These are phyloP conservation scores for Ogataea philodendri DNA, from an alignment of 805 yeast genomes.

Conservation along the genomic window DNA sequence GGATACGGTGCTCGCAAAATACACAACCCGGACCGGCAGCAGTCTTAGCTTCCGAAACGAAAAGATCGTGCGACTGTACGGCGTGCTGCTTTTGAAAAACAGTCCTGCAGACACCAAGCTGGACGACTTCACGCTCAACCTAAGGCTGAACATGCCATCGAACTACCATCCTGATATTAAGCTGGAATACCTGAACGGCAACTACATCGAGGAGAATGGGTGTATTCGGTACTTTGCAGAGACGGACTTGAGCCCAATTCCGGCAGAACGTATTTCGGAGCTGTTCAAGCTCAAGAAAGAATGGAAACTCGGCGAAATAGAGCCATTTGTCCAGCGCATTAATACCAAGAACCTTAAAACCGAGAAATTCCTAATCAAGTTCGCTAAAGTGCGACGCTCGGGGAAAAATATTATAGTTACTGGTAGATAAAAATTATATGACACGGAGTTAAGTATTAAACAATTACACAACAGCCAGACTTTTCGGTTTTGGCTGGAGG, in stretches of 20 bases:
- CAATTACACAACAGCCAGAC: slow-evolving; percentile 13
- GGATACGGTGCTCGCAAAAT: slow-evolving; percentile 12
- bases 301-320: slow-evolving; percentile 63
- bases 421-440: slow-evolving; percentile 5
- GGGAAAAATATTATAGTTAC: slow-evolving; percentile 38
- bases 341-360: slow-evolving; percentile 51
- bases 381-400: slow-evolving; percentile 50
- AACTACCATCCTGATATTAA: slow-evolving; percentile 48
- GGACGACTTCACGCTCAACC: slow-evolving; percentile 59
- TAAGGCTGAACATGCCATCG: slow-evolving; percentile 67
- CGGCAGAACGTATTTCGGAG: slow-evolving; percentile 46
- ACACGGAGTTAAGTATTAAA: slow-evolving; percentile 8
- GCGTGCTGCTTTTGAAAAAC: slow-evolving; percentile 16
- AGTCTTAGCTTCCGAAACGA: slow-evolving; percentile 18
- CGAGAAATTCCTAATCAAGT: slow-evolving; percentile 61
- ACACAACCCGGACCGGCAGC: slow-evolving; percentile 15
- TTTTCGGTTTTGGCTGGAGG: slow-evolving; percentile 9
- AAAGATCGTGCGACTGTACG: slow-evolving; percentile 21
- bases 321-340: slow-evolving; percentile 61
- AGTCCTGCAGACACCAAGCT: slow-evolving; percentile 12
- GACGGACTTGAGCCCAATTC: slow-evolving; percentile 46
- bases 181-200: slow-evolving; percentile 38
- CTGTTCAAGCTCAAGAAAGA: slow-evolving; percentile 52
- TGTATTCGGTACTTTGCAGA: slow-evolving; percentile 54
- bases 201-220: slow-evolving; percentile 35